Conservation (phyloP, 139 green algal genomes). For the Volvox africanus region DNA sequence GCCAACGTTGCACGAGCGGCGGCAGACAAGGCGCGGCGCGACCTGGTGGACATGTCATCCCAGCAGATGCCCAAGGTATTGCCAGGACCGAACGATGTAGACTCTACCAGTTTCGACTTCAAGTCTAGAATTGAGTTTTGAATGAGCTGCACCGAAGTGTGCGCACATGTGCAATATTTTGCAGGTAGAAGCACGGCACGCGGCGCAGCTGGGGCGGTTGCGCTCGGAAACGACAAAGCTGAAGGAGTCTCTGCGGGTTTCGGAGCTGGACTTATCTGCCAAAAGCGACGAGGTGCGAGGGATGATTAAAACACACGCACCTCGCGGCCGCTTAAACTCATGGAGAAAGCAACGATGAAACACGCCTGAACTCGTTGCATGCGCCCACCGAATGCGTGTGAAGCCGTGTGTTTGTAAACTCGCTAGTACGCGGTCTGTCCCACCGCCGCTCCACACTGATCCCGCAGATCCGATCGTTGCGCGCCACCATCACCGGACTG, state of each 20-base stretch:
- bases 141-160: no score
- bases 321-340: no score
- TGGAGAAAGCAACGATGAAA: no score
- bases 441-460: not conserved
- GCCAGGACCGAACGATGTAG: no score
- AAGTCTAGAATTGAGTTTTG: no score
- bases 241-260: constrained; percentile 38
- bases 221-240: constrained; percentile 19
- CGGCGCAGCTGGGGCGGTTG: constrained; percentile 11
- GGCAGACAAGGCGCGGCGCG: constrained; percentile 20
- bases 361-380: no score
- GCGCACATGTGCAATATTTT: no score
- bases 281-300: constrained; percentile 44
- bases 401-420: no score
- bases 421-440: no score
- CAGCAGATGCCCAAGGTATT: constrained; percentile 49
- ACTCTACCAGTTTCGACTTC: no score
- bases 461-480: constrained; percentile 40
- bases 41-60: constrained; percentile 15
- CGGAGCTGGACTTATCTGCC: not conserved
- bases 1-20: not conserved
- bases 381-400: no score
- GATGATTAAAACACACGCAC: no score
- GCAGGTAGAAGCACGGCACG: constrained; percentile 23
- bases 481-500: constrained; percentile 20